A percentile compares a stretch with the other conserved stretches of the same genome.
Conservation (phyloP, 2,329 filamentous ascomycete species). For the Tolypocladium pustulatum region DNA sequence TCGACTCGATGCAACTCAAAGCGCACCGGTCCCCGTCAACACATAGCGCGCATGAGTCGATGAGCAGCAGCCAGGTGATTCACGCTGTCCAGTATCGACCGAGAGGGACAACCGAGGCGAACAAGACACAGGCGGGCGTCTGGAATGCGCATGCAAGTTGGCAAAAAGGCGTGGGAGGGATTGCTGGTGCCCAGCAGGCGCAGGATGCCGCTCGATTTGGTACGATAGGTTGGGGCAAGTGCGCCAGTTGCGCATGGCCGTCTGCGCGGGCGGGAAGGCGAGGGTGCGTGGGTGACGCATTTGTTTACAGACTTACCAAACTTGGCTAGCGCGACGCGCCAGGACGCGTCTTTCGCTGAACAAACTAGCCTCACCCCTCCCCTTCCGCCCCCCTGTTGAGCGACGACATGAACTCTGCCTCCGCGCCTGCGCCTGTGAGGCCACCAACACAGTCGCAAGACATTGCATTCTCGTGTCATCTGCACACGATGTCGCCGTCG, state of each 20-base stretch:
- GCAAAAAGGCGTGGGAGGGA: neutral
- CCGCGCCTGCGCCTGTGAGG: neutral
- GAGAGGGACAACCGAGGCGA: neutral
- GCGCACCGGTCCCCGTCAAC: conserved; percentile 1
- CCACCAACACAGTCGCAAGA: conserved; percentile 6
- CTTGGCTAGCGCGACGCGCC: conserved; percentile 18
- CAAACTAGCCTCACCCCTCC: neutral
- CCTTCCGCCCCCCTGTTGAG: neutral
- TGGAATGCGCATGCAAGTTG: neutral
- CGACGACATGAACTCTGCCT: neutral
- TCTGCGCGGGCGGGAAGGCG: conserved; percentile 5
- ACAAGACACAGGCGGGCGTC: neutral
- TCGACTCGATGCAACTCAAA: conserved; percentile 1
- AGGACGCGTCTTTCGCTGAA: conserved; percentile 17
- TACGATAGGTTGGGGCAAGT: conserved; percentile 5
- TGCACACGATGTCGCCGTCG: neutral
- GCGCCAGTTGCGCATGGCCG: conserved; percentile 7
- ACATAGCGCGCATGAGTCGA: neutral
- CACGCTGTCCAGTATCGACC: neutral
- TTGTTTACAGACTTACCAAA: conserved; percentile 24
- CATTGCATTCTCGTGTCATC: conserved; percentile 6
- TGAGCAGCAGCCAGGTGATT: neutral
- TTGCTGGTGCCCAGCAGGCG: conserved; percentile 1
- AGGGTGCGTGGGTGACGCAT: conserved; percentile 19
- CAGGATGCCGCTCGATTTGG: conserved; percentile 5